Conservation (phyloP, 345 rosid species). For the Limnanthes douglasii region DNA sequence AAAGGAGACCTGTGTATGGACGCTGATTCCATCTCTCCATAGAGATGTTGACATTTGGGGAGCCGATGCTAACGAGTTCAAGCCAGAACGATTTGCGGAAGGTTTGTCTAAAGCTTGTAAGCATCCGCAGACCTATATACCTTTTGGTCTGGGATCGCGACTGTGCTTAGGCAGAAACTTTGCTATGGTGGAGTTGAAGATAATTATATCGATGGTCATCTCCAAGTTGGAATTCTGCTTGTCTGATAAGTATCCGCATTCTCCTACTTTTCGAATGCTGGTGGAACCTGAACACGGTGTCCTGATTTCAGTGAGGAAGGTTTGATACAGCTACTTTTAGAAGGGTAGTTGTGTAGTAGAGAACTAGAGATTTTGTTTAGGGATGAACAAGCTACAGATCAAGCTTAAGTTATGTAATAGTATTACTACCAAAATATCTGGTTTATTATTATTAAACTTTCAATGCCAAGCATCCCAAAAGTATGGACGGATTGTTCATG, state of each 20-base stretch:
- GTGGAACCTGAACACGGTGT: slow-evolving; percentile 68
- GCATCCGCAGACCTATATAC: slow-evolving; percentile 44
- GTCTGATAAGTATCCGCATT: slow-evolving; percentile 48
- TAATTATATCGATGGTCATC: slow-evolving; percentile 40
- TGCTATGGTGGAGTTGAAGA: slow-evolving; percentile 53
- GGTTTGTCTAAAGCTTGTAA: slow-evolving; percentile 68
- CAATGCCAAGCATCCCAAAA: no score
- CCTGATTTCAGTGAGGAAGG: no score
- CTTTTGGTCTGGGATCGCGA: slow-evolving; percentile 72
- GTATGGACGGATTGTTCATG: no score
- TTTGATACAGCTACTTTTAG: no score
- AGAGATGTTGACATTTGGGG: slow-evolving; percentile 62
- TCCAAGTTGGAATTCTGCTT: slow-evolving; percentile 48
- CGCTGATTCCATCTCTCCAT: slow-evolving; percentile 46
- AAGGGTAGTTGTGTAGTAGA: no score
- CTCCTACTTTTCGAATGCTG: slow-evolving; percentile 54
- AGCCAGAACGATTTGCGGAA: slow-evolving; percentile 49
- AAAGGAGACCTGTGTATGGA: slow-evolving; percentile 37
- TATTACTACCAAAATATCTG: no score
- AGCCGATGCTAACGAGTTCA: slow-evolving; percentile 49
- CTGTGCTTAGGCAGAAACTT: slow-evolving; percentile 61
- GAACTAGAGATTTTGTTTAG: no score
- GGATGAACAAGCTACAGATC: no score
- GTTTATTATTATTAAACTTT: no score
- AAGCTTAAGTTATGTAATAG: no score